Base-by-base conservation (phyloP, 257 asterid genomes). In the Anisodus acutangulus region DNA sequence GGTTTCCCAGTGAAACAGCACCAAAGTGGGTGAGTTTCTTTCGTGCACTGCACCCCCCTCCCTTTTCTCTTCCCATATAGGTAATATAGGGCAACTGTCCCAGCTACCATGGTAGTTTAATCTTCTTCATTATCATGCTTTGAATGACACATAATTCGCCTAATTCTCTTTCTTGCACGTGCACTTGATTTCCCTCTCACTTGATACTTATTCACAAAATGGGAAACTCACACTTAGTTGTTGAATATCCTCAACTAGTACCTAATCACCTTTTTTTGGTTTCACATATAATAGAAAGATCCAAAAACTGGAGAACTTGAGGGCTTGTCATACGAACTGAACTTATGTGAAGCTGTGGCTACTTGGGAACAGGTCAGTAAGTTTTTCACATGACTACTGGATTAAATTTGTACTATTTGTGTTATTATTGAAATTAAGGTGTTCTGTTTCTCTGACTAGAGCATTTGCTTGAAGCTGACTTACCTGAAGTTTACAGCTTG, bases 321-420 rank as follows among this genome's bases (percentile, higher is more conserved):
- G 90, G 97, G 97, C 76, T 81, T 97, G 87, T 88, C 93, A 59
- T 97, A 85, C 87, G 90, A 85, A 41, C 90, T 92, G 79, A 90
- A 95, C 85, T 92, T 97, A 58, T 97, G 99, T 85, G 99, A 97
- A 90, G 99, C 99, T 83, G 95, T 97, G 82, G 97, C 99, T 84
- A 93, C 97, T 85, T 97, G 99, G 99, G 98, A 97, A 85, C 98
- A 97, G 99, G 99, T 97, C 90, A 87, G 92, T 83, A 47, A 82
- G 60, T 49, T 78, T 62, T 84, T 58, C 39, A 67, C 55, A 35
- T 15, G 49, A 76, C 81, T 76, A 13, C 64, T 51, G 49, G 81
- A 76, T 26, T 53, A 22, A 26, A 3, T 22, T 62, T 76, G 47
- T 76, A 51, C 13, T 76, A 13, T 76, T 76, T 76, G 15, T 76